Conservation (phyloP, 768 basidiomycete species). For the Auricularia sp. region DNA sequence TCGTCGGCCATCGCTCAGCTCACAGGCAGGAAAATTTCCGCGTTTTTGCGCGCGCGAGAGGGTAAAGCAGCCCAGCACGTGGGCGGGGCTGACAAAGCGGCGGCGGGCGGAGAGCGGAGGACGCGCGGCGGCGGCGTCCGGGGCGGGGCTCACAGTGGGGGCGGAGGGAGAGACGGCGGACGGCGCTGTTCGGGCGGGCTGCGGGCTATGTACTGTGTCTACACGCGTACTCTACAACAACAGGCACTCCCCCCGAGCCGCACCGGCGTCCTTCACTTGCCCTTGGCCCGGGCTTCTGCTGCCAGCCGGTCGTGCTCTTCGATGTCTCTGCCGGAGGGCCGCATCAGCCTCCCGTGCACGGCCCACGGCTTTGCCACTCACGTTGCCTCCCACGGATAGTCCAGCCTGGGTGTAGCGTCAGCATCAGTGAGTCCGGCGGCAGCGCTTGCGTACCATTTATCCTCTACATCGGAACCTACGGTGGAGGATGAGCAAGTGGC, state of each 20-base stretch:
- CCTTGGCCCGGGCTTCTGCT: slow-evolving; percentile 8
- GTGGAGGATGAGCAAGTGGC: slow-evolving; percentile 41
- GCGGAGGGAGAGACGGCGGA: not conserved
- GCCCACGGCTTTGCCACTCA: slow-evolving; percentile 25
- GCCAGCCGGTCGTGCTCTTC: slow-evolving; percentile 65
- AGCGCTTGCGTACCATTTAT: slow-evolving; percentile 50
- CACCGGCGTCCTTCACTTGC: too few species aligned
- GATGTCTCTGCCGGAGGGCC: slow-evolving; percentile 43
- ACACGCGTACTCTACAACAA: not conserved
- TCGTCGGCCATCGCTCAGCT: slow-evolving; percentile 32
- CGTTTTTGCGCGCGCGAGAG: not conserved
- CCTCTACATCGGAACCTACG: slow-evolving; percentile 61
- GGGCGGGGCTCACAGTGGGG: too few species aligned
- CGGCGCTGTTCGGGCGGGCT: not conserved
- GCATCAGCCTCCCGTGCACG: not conserved
- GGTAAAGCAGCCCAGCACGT: not conserved
- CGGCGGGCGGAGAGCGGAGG: too few species aligned
- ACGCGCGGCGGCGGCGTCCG: too few species aligned
- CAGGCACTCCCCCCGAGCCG: too few species aligned
- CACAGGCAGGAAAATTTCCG: not conserved
- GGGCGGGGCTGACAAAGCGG: not conserved
- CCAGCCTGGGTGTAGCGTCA: slow-evolving; percentile 41
- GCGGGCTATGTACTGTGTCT: not conserved
- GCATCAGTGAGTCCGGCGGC: not conserved
- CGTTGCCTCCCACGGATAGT: slow-evolving; percentile 79